Conservation (phyloP, 352 stramenopile species). For the Vaucheria bursata region DNA sequence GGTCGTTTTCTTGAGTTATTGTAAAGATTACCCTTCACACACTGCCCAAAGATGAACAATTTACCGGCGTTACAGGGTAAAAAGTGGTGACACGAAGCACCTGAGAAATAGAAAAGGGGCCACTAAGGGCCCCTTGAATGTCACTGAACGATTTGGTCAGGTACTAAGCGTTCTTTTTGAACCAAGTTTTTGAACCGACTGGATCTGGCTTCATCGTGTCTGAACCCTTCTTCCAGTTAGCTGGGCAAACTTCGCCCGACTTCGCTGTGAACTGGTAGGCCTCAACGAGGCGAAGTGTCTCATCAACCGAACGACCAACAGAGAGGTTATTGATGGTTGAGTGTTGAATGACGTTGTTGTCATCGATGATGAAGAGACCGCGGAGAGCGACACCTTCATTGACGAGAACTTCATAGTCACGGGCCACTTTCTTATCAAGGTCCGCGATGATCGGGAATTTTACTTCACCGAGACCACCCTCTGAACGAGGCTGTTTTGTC, state of each 20-base stretch:
- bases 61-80: too few relatives aligned
- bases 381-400: slow-evolving; percentile 61
- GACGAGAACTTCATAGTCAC: slow-evolving; percentile 70
- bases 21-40: too few relatives aligned
- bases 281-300: slow-evolving; percentile 65
- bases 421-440: slow-evolving; percentile 60
- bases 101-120: too few relatives aligned
- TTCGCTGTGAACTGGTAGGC: slow-evolving; percentile 76
- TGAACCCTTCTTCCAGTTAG: slow-evolving; percentile 71
- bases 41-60: too few relatives aligned
- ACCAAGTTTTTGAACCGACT: too few relatives aligned
- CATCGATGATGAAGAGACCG: slow-evolving; percentile 75
- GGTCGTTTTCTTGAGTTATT: too few relatives aligned
- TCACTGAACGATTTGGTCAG: too few relatives aligned
- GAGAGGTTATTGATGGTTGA: slow-evolving; percentile 70
- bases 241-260: slow-evolving; percentile 71
- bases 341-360: slow-evolving; percentile 51
- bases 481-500: slow-evolving; percentile 57
- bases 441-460: slow-evolving; percentile 73
- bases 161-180: too few relatives aligned
- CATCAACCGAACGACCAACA: slow-evolving; percentile 73
- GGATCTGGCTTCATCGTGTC: slow-evolving; percentile 67
- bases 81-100: too few relatives aligned
- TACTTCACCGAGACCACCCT: slow-evolving; percentile 74
- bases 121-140: too few relatives aligned